Base-by-base conservation (phyloP, 1,139 yeast species). In the Eremothecium sinecaudum region DNA sequence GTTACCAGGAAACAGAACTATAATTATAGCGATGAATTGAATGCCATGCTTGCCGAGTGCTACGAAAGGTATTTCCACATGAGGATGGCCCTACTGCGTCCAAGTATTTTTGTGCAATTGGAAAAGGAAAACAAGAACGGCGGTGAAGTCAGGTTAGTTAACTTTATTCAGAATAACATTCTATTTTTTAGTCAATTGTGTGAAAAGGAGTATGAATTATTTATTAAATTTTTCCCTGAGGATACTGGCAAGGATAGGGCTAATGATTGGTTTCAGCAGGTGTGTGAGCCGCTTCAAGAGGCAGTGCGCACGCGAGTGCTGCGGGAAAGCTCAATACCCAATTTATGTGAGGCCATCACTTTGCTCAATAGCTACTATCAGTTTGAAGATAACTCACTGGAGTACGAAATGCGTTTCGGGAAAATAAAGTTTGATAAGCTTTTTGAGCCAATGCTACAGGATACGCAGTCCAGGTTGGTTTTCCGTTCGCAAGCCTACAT, bases 201-300 rank as follows among this genome's bases (percentile, higher is more conserved):
- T 41, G 69, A 66, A 24, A 75, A 69, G 40, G 98, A 90, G 49
- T 64, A 63, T 41, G 62, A 61, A 1, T 53, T 83, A 14, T 83
- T 79, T 52, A 59, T 60, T 27, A 59, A 61, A 33, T 69, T 78
- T 36, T 83, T 81, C 51, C 48, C 61, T 4, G 49, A 50, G 15
- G 45, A 48, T n/a, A 43, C 47, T 5, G 43, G 43, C 20, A 50
- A 41, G 31, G 31, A 38, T 16, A 47, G 32, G 20, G 44, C 51
- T 21, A 52, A 66, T 6, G 49, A 49, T 10, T 83, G 83, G 73
- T 69, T 81, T 39, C 70, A 67, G 28, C 67, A 64, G 19, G 48
- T 81, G 4, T 63, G 83, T 28, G 94, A 84, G 29, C 92, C 94
- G 0, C 61, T 87, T 18, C 80, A 84, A 49, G 92, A 82, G 45